phyloP scores from a whole-genome alignment of 2,329 filamentous ascomycete genomes.

The Sordariomycetes sp. region DNA sequence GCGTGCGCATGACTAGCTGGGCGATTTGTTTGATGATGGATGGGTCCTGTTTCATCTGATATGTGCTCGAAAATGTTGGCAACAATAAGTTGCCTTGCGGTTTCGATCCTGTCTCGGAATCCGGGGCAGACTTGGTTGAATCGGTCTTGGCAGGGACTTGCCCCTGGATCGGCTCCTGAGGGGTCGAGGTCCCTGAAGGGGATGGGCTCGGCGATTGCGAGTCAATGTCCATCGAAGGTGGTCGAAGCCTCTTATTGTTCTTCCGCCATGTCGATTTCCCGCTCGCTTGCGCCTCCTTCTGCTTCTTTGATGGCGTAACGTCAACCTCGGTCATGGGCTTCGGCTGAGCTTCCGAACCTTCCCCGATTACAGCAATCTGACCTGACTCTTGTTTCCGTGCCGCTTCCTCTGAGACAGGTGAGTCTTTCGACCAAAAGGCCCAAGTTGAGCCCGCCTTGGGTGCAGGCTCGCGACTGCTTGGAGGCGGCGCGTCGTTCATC shows the following conservation, averaged over 20 bases:
- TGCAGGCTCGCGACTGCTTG: conserved; percentile 20
- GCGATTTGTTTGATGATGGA: conserved; percentile 61
- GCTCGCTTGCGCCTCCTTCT: conserved; percentile 19
- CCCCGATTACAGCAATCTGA: conserved; percentile 47
- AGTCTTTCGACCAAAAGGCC: conserved; percentile 71
- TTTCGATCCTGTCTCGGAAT: conserved; percentile 16
- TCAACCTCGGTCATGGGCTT: conserved; percentile 34
- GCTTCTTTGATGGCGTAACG: conserved; percentile 26
- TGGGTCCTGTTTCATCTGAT: conserved; percentile 55
- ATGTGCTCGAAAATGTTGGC: conserved; percentile 61
- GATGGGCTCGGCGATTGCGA: conserved; percentile 18
- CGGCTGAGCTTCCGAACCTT: conserved; percentile 47
- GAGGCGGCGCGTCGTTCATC: conserved; percentile 29
- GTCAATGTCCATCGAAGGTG: conserved; percentile 39
- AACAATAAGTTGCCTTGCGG: conserved; percentile 54
- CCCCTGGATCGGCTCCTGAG: conserved; percentile 8
- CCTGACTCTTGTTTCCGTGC: conserved; percentile 29
- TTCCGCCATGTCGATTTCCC: conserved; percentile 26
- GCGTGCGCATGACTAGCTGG: conserved; percentile 45
- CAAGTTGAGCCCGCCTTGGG: conserved; percentile 57
- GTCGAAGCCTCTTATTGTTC: conserved; percentile 37
- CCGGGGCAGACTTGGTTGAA: conserved; percentile 9
- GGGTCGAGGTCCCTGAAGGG: conserved; percentile 15
- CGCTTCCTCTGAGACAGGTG: conserved; percentile 23
- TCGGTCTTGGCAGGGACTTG: conserved; percentile 4